Conservation (phyloP, 306 rosid genomes). For the Lotus japonicus region DNA sequence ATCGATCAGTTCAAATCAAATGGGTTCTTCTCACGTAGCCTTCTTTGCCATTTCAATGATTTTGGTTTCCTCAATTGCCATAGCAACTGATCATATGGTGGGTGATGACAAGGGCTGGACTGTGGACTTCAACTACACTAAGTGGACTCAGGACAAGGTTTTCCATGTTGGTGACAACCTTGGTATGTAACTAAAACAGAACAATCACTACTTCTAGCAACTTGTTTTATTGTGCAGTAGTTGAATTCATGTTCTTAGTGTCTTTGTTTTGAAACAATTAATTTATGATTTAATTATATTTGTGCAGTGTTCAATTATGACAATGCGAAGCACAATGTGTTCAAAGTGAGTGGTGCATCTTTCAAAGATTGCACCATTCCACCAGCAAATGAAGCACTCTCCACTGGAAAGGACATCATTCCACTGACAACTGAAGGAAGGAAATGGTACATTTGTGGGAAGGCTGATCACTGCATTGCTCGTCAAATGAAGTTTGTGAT, state of each 20-base stretch:
- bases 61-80: constrained; percentile 19
- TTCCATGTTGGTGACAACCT: constrained; percentile 35
- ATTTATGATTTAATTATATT: not conserved
- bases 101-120: constrained; percentile 39
- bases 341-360: constrained; percentile 18
- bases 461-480: not conserved
- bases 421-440: not conserved
- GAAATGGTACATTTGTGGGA: constrained; percentile 31
- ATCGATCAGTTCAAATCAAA: not conserved
- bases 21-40: constrained; percentile 23
- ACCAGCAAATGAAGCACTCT: not conserved
- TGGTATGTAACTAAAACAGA: not conserved
- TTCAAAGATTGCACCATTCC: constrained; percentile 13
- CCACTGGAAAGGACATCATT: constrained; percentile 2
- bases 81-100: constrained; percentile 29
- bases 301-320: constrained; percentile 25
- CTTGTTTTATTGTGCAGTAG: too few relatives aligned
- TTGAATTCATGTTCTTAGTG: too few relatives aligned
- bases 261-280: too few relatives aligned
- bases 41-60: constrained; percentile 19
- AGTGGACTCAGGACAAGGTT: constrained; percentile 31
- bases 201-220: too few relatives aligned
- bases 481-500: constrained; percentile 31
- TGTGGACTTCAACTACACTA: not conserved
- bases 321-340: constrained; percentile 6